These are phyloP conservation scores for Parascedosporium putredinis DNA, from an alignment of 2,329 filamentous ascomycete genomes.

Conservation along the genomic window DNA sequence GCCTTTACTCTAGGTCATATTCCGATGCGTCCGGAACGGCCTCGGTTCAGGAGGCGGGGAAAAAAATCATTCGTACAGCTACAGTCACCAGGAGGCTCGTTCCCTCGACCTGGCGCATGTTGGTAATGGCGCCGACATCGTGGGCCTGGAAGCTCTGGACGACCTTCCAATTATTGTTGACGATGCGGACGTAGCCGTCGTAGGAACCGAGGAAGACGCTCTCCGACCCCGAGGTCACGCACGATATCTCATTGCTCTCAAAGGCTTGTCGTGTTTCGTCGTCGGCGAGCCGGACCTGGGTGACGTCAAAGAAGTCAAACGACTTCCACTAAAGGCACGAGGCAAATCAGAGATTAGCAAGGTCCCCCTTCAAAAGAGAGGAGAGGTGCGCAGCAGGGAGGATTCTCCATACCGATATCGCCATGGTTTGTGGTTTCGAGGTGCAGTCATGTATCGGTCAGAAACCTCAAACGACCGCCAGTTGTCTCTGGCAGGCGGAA, in stretches of 20 bases:
- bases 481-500: not conserved
- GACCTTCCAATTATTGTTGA: conserved; percentile 80
- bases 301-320: conserved; percentile 98
- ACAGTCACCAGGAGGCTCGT: conserved; percentile 80
- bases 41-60: too few species aligned
- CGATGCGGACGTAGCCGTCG: conserved; percentile 77
- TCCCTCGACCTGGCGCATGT: conserved; percentile 85
- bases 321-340: conserved; percentile 78
- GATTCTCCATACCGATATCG: conserved; percentile 4
- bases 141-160: conserved; percentile 80
- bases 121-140: conserved; percentile 68
- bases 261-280: conserved; percentile 70
- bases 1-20: too few species aligned
- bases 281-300: conserved; percentile 68
- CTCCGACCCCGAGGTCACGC: conserved; percentile 75
- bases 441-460: not conserved
- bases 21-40: too few species aligned
- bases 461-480: not conserved
- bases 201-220: conserved; percentile 81
- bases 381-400: too few species aligned
- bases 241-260: conserved; percentile 73
- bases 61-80: conserved; percentile 31
- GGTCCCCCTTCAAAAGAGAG: too few species aligned
- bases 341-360: not conserved
- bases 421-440: not conserved